phyloP scores from a whole-genome alignment of 2,329 filamentous ascomycete species.

The Penicillium expansum region DNA sequence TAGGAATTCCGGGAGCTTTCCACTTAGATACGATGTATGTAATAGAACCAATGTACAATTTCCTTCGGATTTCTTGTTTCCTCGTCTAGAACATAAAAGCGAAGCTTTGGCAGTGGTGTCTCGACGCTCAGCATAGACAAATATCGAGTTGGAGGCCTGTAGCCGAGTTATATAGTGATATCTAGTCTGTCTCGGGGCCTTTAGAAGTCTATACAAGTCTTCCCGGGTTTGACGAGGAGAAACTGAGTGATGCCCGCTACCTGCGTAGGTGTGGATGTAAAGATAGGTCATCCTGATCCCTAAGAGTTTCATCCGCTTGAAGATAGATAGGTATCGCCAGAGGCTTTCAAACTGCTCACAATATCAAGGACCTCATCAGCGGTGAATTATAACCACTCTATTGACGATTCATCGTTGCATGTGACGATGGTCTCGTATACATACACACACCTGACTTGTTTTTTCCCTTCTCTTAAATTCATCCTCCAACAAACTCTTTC shows the following conservation, averaged over 20 bases:
- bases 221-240: not conserved
- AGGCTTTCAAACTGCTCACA: not conserved
- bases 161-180: not conserved
- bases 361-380: too few species aligned
- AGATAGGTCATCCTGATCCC: not conserved
- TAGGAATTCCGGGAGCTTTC: constrained; percentile 2
- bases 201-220: not conserved
- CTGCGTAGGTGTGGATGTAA: not conserved
- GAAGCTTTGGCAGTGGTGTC: not conserved
- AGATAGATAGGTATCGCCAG: not conserved
- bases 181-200: not conserved
- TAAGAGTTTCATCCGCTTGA: not conserved
- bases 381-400: not conserved
- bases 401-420: not conserved
- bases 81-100: not conserved
- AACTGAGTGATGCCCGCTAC: not conserved
- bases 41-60: constrained; percentile 10
- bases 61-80: not conserved
- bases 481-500: not conserved
- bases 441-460: not conserved
- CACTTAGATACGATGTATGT: constrained; percentile 13
- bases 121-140: not conserved
- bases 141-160: not conserved
- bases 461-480: not conserved
- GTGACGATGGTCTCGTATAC: not conserved